These are phyloP conservation scores for Symbiodinium pilosum DNA, from an alignment of 73 alveolate genomes.

Conservation along the genomic window DNA sequence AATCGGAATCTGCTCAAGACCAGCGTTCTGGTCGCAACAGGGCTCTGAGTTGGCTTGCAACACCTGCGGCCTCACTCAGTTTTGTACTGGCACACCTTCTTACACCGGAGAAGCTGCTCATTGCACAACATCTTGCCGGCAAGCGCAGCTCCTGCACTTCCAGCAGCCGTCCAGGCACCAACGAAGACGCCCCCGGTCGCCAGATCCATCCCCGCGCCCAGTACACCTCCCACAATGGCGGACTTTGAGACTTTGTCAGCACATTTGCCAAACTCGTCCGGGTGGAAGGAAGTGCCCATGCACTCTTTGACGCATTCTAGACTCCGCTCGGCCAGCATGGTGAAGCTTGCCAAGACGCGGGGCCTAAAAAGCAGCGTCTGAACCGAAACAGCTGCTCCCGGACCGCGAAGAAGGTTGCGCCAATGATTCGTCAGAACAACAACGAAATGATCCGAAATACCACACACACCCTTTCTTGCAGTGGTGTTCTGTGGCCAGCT, in stretches of 20 bases:
- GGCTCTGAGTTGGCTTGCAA: not conserved
- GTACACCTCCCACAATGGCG: not conserved
- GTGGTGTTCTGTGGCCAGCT: too few relatives aligned
- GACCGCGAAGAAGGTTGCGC: too few relatives aligned
- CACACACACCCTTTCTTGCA: too few relatives aligned
- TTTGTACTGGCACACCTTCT: slow-evolving; percentile 8
- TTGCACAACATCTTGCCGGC: slow-evolving; percentile 17
- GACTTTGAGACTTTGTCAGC: not conserved
- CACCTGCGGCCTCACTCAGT: not conserved
- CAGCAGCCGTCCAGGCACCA: slow-evolving; percentile 8
- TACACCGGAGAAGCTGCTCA: not conserved
- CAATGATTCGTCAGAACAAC: too few relatives aligned
- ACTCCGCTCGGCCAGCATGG: slow-evolving; percentile 5
- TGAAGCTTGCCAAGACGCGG: not conserved
- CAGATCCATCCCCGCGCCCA: slow-evolving; percentile 1
- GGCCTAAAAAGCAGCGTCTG: too few relatives aligned
- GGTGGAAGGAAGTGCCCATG: slow-evolving; percentile 6
- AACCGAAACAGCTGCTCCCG: not conserved
- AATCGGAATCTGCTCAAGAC: not conserved
- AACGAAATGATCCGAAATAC: too few relatives aligned
- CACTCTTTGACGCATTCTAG: not conserved
- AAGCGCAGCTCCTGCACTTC: not conserved
- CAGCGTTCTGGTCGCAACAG: not conserved
- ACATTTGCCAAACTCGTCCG: not conserved
- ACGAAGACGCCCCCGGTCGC: slow-evolving; percentile 1